Base-by-base conservation (phyloP, 768 basidiomycete species). In the Rickenella mellea region DNA sequence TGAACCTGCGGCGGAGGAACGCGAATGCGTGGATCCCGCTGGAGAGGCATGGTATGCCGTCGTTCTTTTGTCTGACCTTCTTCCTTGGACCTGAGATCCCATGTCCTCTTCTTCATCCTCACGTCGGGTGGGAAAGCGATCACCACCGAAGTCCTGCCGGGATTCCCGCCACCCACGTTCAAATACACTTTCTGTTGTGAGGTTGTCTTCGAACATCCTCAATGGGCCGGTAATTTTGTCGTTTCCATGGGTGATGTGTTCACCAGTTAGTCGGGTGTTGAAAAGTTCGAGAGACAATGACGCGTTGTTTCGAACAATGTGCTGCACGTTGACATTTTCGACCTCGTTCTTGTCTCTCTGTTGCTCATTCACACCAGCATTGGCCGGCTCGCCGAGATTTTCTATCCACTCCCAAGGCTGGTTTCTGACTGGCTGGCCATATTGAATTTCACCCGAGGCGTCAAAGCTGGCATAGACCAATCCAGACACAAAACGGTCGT, bases 341-440 rank as follows among this genome's bases (percentile, higher is more conserved):
- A 61, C 64, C 27, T 69, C 68, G 17, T 69, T 66, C 15, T 51
- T 54, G 40, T 67, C 65, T 21, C 59, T 58, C 20, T 69, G 61
- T 25, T 65, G 64, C 8, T 71, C 70, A 24, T 66, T 70, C 8
- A 67, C 55, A 21, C 73, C 71, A 3, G 65, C 48, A 9, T 63
- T 52, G 6, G 67, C 45, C 3, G 69, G 64, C 40, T 83, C 80
- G 7, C 84, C 84, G 3, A 88, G 53, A 54, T 81, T 76, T 58
- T 90, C 86, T 6, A 80, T 75, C 85, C 86, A 89, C 57, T 90
- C 86, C 86, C 86, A 90, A 3, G 87, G 83, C 25, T 78, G 73
- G 58, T 87, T 84, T 43, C 74, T 65, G 14, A 88, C 80, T 2
- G 73, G 68, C 4, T 61, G 54, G 15, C 72, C 69, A 45, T 67